Evolutionary conservation across 2,329 filamentous ascomycete species (phyloP), one percentile per base, ranked within the genome.

Genomic region (Pseudocercospora macadamiae): DNA sequence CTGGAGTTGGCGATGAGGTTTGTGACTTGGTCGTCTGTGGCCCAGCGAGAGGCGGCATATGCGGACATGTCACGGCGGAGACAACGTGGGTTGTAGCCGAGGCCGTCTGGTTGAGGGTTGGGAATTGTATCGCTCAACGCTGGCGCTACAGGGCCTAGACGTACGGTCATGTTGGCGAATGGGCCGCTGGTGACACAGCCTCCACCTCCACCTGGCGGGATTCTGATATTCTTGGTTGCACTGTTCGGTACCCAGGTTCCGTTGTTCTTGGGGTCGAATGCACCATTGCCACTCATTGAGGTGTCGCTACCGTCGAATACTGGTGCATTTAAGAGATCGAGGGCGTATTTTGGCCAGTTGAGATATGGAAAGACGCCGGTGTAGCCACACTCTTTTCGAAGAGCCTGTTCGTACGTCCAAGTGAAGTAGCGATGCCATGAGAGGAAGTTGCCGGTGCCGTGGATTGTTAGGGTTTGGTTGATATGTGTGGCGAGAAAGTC

Each of bases 221-320:
- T 51, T 32, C 32, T 60, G 16, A 61, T 64, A 34, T 28, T 36
- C 28, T 52, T 56, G 23, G 30, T 21, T 19, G 19, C 19, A 16
- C 14, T 2, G 18, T 53, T 51, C 16, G 26, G 47, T 7, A 23
- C 37, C 47, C 47, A 49, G 16, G 81, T 79, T 0, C 80, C 83
- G 36, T 77, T 76, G 34, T 59, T 51, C 12, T 18, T 30, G 2
- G 34, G 26, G 28, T 57, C 55, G 16, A 57, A 63, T 6, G 51
- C 63, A 19, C 72, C 71, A 42, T 73, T 68, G n/a, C 68, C 67
- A 45, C 66, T 62, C 23, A 74, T 65, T 10, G 77, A 75, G 19
- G 77, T 80, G 14, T 77, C 77, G 55, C 76, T 80, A 51, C 83
- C 83, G 64, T 86, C 83, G 54, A 86, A 84, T 54, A 85, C 66